Percentiles rank a stretch among this genome's conserved stretches.
Evolutionary conservation across 2,329 filamentous ascomycete genomes (phyloP).

Genomic region (Xylariaceae sp.): DNA sequence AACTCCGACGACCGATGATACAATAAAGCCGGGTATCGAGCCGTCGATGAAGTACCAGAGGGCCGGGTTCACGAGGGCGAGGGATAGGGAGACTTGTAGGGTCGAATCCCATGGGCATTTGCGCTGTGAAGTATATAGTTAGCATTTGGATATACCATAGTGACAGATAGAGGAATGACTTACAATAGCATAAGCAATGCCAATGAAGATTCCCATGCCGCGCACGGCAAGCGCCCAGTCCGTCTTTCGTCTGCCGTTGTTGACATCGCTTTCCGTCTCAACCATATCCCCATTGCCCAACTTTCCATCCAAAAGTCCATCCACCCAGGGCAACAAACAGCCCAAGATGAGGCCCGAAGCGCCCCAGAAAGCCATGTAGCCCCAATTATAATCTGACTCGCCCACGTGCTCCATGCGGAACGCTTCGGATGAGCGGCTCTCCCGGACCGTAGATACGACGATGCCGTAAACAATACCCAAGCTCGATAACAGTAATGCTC

Average conservation of each 20-base stretch:
- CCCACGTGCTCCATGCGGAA: slow-evolving; percentile 50
- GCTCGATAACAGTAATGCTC: slow-evolving; percentile 63
- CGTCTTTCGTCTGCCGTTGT: slow-evolving; percentile 26
- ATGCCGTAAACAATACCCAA: slow-evolving; percentile 80
- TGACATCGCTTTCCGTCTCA: slow-evolving; percentile 28
- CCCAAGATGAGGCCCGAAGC: slow-evolving; percentile 71
- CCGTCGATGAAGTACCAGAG: slow-evolving; percentile 96
- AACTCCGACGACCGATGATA: slow-evolving; percentile 69
- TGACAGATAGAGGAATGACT: not conserved
- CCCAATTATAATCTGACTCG: slow-evolving; percentile 45
- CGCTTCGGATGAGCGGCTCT: slow-evolving; percentile 53
- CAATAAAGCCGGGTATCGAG: slow-evolving; percentile 74
- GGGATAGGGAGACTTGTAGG: slow-evolving; percentile 83
- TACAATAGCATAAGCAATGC: slow-evolving; percentile 63
- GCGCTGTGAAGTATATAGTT: slow-evolving; percentile 48
- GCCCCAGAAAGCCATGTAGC: slow-evolving; percentile 78
- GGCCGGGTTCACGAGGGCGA: slow-evolving; percentile 86
- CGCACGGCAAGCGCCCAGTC: slow-evolving; percentile 66
- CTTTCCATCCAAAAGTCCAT: slow-evolving; percentile 43
- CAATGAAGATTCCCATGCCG: slow-evolving; percentile 56
- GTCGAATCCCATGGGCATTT: slow-evolving; percentile 91
- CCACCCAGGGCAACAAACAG: slow-evolving; percentile 74
- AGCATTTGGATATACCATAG: slow-evolving; percentile 2
- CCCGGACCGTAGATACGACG: slow-evolving; percentile 74
- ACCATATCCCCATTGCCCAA: slow-evolving; percentile 24